These are phyloP conservation scores for Vanrija sp. DNA, from an alignment of 1,284 basidiomycete genomes.

Conservation along the genomic window DNA sequence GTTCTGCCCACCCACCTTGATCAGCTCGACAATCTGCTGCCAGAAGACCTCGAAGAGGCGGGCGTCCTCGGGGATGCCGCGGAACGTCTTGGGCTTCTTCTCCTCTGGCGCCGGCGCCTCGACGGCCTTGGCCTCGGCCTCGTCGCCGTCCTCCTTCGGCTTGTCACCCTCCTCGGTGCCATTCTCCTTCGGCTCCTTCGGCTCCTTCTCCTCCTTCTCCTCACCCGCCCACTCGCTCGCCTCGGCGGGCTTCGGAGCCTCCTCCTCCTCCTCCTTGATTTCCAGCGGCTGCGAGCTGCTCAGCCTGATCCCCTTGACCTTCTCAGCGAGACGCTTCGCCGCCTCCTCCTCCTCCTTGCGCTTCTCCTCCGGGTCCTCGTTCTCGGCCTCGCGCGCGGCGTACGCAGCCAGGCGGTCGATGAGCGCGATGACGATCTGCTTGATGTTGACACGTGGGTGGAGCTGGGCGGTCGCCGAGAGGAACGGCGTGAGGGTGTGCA, in stretches of 20 bases:
- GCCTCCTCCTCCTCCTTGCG: constrained; percentile 86
- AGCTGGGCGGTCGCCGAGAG: constrained; percentile 87
- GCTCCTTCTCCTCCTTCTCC: neutral
- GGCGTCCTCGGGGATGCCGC: constrained; percentile 88
- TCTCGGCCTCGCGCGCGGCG: constrained; percentile 88
- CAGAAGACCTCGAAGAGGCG: constrained; percentile 94
- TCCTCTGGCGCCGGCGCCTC: constrained; percentile 29
- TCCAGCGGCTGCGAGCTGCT: constrained; percentile 37
- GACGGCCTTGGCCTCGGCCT: constrained; percentile 32
- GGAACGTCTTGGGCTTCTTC: constrained; percentile 55
- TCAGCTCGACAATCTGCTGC: constrained; percentile 94
- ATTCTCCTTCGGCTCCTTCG: neutral
- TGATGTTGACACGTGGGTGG: constrained; percentile 94
- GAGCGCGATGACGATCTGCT: constrained; percentile 89
- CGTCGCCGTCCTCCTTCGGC: constrained; percentile 8
- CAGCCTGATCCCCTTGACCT: constrained; percentile 59
- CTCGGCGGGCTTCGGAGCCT: constrained; percentile 35
- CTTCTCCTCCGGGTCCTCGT: constrained; percentile 85
- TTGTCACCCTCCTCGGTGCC: constrained; percentile 16
- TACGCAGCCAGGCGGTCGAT: constrained; percentile 93
- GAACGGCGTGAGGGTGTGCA: constrained; percentile 87
- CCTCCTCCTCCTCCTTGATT: constrained; percentile 21
- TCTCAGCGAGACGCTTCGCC: constrained; percentile 74
- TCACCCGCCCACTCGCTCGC: constrained; percentile 33
- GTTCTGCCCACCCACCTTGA: constrained; percentile 62